These are phyloP conservation scores for Nicotiana sylvestris DNA, from an alignment of 257 asterid genomes.

Conservation along the genomic window DNA sequence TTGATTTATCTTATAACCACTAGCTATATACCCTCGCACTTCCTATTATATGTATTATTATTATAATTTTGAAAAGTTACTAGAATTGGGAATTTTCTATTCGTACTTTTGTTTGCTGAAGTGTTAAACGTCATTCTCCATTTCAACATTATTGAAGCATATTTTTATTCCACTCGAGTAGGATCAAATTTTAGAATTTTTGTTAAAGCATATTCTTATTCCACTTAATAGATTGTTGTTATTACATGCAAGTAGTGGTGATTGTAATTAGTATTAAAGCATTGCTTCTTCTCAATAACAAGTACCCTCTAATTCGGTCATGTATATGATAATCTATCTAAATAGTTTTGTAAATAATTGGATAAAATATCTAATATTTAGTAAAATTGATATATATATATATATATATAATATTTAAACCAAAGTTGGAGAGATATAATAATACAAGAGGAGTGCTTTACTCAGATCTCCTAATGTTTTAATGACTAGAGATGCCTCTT, in stretches of 20 bases:
- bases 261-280: neutral
- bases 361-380: no score
- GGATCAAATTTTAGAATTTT: neutral
- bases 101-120: neutral
- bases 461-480: no score
- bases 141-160: neutral
- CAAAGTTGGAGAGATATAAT: no score
- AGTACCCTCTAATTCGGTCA: neutral
- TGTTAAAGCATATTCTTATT: neutral
- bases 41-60: no score
- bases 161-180: neutral
- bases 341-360: no score
- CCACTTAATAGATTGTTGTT: neutral
- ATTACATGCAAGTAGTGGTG: neutral
- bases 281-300: neutral
- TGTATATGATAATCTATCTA: no score
- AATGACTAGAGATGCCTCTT: no score
- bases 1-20: no score
- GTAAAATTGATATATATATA: no score
- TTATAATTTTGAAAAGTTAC: neutral
- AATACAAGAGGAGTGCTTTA: no score
- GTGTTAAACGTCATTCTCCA: neutral
- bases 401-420: no score
- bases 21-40: no score
- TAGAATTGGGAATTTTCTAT: neutral